phyloP scores from a whole-genome alignment of 768 basidiomycete species.

The Pleurotus tuber-regium region DNA sequence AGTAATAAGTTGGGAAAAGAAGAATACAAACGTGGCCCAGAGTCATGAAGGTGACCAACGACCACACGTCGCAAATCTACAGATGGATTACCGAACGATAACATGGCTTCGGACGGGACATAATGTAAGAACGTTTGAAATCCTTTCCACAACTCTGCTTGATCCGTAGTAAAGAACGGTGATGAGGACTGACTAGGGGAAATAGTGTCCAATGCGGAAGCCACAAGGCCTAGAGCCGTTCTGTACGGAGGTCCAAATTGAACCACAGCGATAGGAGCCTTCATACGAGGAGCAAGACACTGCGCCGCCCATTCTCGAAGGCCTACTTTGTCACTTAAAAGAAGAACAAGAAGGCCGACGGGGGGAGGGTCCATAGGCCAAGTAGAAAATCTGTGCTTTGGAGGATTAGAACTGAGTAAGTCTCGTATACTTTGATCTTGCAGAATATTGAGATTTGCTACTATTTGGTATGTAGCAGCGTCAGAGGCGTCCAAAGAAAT shows the following conservation, averaged over 20 bases:
- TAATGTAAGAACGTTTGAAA: constrained; percentile 44
- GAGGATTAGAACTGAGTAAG: constrained; percentile 35
- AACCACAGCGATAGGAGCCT: constrained; percentile 43
- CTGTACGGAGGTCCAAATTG: constrained; percentile 48
- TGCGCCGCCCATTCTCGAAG: constrained; percentile 65
- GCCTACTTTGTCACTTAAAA: constrained; percentile 45
- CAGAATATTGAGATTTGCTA: constrained; percentile 61
- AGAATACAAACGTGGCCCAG: constrained; percentile 53
- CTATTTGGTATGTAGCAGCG: constrained; percentile 57
- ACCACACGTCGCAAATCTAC: constrained; percentile 53
- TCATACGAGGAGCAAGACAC: constrained; percentile 28
- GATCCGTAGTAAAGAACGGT: constrained; percentile 37
- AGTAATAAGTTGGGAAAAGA: constrained; percentile 1
- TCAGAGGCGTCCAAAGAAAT: constrained; percentile 41
- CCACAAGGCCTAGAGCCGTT: constrained; percentile 40
- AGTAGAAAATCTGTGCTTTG: constrained; percentile 30
- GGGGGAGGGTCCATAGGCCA: constrained; percentile 65
- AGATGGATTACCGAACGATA: constrained; percentile 29
- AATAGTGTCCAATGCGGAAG: constrained; percentile 24
- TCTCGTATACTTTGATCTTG: constrained; percentile 45
- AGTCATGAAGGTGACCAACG: constrained; percentile 57
- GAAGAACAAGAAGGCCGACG: constrained; percentile 56
- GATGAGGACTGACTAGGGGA: background rate
- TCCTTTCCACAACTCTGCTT: constrained; percentile 51
- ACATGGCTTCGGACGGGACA: constrained; percentile 44